Conservation (phyloP, 176 grass and related monocot genomes). For the Carex scoparia region DNA sequence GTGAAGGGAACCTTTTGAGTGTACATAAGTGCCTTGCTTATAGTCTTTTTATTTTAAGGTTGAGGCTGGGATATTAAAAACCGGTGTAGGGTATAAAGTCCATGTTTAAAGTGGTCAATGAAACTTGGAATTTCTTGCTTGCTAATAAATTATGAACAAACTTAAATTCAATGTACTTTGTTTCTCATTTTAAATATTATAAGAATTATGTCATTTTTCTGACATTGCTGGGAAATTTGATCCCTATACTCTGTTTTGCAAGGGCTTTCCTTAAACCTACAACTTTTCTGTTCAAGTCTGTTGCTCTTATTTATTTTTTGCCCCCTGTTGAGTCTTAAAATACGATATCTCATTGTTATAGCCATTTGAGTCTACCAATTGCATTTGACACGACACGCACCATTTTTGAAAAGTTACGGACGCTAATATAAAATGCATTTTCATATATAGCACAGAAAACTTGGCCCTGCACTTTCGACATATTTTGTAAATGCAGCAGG, state of each 20-base stretch:
- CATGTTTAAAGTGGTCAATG: neutral
- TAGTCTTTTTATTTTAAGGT: neutral
- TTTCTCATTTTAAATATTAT: neutral
- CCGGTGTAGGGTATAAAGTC: neutral
- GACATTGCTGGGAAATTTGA: neutral
- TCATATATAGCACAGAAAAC: too few species aligned
- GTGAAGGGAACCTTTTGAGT: constrained; percentile 14
- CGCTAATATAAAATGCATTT: too few species aligned
- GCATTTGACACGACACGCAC: neutral
- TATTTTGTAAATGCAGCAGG: too few species aligned
- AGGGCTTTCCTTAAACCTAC: neutral
- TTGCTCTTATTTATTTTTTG: neutral
- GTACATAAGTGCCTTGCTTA: neutral
- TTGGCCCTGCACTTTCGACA: too few species aligned
- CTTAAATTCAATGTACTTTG: neutral
- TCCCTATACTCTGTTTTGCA: neutral
- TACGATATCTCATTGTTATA: neutral
- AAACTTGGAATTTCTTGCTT: neutral
- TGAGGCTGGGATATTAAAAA: constrained; percentile 6
- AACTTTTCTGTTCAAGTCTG: neutral
- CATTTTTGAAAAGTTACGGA: too few species aligned
- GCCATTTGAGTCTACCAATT: neutral
- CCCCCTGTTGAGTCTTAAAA: neutral
- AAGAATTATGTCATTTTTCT: neutral
- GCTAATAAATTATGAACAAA: constrained; percentile 9